These are phyloP conservation scores for Peniophora sp. DNA, from an alignment of 1,284 basidiomycete genomes.

Conservation along the genomic window DNA sequence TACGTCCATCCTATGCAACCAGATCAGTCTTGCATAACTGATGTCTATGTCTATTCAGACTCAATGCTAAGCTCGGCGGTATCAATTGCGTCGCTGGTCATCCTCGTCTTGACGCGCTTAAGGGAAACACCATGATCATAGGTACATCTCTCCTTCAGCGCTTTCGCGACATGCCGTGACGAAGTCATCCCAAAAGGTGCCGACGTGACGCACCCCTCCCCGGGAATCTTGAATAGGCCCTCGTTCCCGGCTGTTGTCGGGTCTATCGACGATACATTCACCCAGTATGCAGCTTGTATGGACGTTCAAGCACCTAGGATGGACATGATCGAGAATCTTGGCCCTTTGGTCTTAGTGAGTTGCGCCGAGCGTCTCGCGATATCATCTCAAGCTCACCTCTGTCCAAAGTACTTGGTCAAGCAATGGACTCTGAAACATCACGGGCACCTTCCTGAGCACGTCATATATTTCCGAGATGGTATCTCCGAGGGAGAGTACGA, in stretches of 20 bases:
- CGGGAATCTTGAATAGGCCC: slow-evolving; percentile 32
- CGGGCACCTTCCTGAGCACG: slow-evolving; percentile 15
- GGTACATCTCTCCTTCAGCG: slow-evolving; percentile 20
- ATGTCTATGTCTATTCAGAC: slow-evolving; percentile 18
- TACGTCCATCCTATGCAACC: too few relatives aligned
- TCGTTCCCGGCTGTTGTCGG: slow-evolving; percentile 47
- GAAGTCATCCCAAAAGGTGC: slow-evolving; percentile 26
- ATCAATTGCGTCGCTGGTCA: slow-evolving; percentile 24
- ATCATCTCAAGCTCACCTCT: neutral
- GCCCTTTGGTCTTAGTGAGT: slow-evolving; percentile 29
- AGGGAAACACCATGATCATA: slow-evolving; percentile 30
- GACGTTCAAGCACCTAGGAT: slow-evolving; percentile 38
- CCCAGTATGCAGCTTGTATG: slow-evolving; percentile 30
- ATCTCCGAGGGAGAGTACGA: slow-evolving; percentile 56
- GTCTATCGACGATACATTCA: slow-evolving; percentile 34
- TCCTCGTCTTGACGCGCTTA: slow-evolving; percentile 7
- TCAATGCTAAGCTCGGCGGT: slow-evolving; percentile 40
- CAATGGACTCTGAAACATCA: too few relatives aligned
- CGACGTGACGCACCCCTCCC: slow-evolving; percentile 43
- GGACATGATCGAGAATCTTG: slow-evolving; percentile 42
- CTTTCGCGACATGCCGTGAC: too few relatives aligned
- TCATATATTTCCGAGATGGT: slow-evolving; percentile 57
- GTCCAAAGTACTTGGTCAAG: too few relatives aligned
- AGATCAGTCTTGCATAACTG: neutral
- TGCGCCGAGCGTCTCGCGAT: neutral